phyloP scores from a whole-genome alignment of 768 basidiomycete species.

The Leccinum broughii region DNA sequence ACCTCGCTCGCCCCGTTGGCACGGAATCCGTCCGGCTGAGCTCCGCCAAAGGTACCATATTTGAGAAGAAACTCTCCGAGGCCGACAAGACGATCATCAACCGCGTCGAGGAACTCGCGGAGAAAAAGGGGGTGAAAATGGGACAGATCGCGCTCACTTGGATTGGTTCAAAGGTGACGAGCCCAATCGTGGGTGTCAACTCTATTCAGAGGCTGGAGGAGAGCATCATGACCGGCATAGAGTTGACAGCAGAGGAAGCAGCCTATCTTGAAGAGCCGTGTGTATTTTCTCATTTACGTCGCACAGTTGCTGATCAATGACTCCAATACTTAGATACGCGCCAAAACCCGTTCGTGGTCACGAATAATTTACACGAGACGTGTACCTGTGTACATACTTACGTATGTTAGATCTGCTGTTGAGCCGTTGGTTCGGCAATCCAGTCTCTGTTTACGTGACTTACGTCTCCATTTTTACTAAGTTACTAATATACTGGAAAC shows the following conservation, averaged over 20 bases:
- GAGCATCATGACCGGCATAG: constrained; percentile 26
- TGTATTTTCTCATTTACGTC: constrained; percentile 1
- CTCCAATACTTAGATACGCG: constrained; percentile 14
- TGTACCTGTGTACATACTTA: neutral
- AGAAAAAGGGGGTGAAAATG: constrained; percentile 43
- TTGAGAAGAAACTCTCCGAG: constrained; percentile 26
- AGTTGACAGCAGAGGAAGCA: constrained; percentile 31
- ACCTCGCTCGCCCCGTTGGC: constrained; percentile 39
- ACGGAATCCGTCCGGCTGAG: constrained; percentile 26
- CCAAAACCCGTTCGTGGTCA: constrained; percentile 24
- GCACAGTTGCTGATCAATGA: neutral
- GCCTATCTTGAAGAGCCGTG: constrained; percentile 30
- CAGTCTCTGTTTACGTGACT: no score
- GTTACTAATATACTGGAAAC: no score
- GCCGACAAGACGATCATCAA: constrained; percentile 38
- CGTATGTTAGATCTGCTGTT: neutral
- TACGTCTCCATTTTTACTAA: no score
- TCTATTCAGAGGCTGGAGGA: constrained; percentile 34
- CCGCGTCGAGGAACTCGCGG: constrained; percentile 44
- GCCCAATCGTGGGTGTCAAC: constrained; percentile 46
- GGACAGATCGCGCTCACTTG: constrained; percentile 48
- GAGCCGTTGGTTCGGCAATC: neutral
- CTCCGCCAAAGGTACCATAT: constrained; percentile 32
- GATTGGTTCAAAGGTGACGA: constrained; percentile 40
- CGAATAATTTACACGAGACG: neutral